Percentiles rank a stretch among this genome's conserved stretches.
These are phyloP conservation scores for Gardenia jasminoides DNA, from an alignment of 257 asterid species.

Conservation along the genomic window DNA sequence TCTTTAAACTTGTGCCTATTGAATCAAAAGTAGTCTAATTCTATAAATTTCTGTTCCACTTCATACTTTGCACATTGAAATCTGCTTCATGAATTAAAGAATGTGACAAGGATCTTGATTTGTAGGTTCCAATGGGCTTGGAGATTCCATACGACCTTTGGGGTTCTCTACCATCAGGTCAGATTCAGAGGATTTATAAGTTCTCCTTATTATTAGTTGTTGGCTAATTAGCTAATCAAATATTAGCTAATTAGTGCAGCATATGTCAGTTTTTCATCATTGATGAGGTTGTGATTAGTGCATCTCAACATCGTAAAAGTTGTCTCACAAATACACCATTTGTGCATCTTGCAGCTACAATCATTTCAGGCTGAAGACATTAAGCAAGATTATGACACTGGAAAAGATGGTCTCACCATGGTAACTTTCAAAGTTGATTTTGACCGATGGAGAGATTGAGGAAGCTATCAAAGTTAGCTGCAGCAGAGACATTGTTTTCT, in stretches of 20 bases:
- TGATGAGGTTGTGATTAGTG: not conserved
- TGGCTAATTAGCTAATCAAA: not conserved
- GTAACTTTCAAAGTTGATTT: constrained; percentile 85
- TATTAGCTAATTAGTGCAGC: not conserved
- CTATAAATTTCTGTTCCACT: not conserved
- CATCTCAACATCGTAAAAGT: not conserved
- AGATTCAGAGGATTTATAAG: constrained; percentile 19
- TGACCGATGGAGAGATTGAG: constrained; percentile 66
- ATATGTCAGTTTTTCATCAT: not conserved
- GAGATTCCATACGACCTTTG: constrained; percentile 79
- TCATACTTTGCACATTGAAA: constrained; percentile 8
- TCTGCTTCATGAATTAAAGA: constrained; percentile 5
- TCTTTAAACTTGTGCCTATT: not conserved
- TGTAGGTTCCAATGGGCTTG: constrained; percentile 83
- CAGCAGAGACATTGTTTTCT: constrained; percentile 77
- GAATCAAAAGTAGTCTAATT: too few relatives aligned
- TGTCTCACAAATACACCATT: not conserved
- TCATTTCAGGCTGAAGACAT: constrained; percentile 81
- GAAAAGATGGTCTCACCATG: constrained; percentile 73
- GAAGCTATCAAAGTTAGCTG: constrained; percentile 76
- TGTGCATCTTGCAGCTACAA: constrained; percentile 62
- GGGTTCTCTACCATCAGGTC: constrained; percentile 88
- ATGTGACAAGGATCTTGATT: not conserved
- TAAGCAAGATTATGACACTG: constrained; percentile 92
- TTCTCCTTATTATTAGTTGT: not conserved